phyloP scores from a whole-genome alignment of 805 yeast species.

The Wickerhamomyces canadensis region DNA sequence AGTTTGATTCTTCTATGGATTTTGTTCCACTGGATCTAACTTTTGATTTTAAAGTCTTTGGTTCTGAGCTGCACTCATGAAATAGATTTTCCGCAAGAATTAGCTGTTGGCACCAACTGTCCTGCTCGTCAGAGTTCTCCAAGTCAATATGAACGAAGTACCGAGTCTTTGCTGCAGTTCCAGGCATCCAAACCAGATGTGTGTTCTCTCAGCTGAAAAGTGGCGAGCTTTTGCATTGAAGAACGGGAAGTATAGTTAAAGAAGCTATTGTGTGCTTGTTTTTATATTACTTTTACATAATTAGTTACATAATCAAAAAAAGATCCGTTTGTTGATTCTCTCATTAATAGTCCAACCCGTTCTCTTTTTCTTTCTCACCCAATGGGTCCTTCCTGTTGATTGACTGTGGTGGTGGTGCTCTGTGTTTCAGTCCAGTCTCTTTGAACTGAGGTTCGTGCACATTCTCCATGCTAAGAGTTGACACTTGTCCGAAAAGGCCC shows the following conservation, averaged over 20 bases:
- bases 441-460: too few relatives aligned
- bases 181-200: neutral
- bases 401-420: too few relatives aligned
- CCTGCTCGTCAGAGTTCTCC: neutral
- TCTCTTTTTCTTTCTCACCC: neutral
- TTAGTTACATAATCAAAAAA: too few relatives aligned
- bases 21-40: neutral
- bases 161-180: neutral
- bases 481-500: slow-evolving; percentile 2
- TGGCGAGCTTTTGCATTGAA: too few relatives aligned
- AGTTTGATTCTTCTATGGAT: neutral
- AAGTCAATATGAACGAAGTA: neutral
- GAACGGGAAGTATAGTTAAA: too few relatives aligned
- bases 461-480: neutral
- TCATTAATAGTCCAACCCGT: neutral
- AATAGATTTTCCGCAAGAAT: neutral
- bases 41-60: neutral
- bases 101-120: neutral
- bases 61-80: neutral
- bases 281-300: too few relatives aligned
- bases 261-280: too few relatives aligned
- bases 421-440: too few relatives aligned
- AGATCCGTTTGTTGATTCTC: too few relatives aligned
- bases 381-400: too few relatives aligned
- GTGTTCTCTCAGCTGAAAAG: too few relatives aligned